These are phyloP conservation scores for Craterostigma plantagineum DNA, from an alignment of 257 asterid genomes.

Conservation along the genomic window DNA sequence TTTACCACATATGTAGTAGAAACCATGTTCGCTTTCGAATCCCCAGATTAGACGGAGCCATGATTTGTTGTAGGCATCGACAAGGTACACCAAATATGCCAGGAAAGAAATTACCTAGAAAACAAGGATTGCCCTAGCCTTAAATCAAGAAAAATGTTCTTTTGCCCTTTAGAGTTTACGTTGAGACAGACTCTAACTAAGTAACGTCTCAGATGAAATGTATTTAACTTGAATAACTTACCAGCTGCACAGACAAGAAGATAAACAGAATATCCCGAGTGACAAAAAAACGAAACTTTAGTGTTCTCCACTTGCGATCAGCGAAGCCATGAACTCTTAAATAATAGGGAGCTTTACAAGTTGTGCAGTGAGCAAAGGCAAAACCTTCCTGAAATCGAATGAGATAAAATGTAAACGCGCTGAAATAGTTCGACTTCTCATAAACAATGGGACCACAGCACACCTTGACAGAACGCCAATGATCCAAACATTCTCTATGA, in stretches of 20 bases:
- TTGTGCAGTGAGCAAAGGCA: slow-evolving; percentile 65
- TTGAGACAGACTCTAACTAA: not conserved
- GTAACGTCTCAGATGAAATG: not conserved
- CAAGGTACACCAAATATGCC: slow-evolving; percentile 52
- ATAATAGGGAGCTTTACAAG: slow-evolving; percentile 63
- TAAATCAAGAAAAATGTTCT: not conserved
- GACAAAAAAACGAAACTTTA: slow-evolving; percentile 62
- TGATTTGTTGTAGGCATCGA: slow-evolving; percentile 46
- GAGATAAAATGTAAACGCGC: not conserved
- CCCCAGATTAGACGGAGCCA: slow-evolving; percentile 80
- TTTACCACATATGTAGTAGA: slow-evolving; percentile 87
- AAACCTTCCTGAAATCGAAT: slow-evolving; percentile 42
- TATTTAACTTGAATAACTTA: slow-evolving; percentile 13
- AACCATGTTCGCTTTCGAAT: slow-evolving; percentile 57
- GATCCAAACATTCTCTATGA: slow-evolving; percentile 68
- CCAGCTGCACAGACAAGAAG: slow-evolving; percentile 53
- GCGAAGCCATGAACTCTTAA: slow-evolving; percentile 48
- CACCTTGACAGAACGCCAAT: slow-evolving; percentile 72
- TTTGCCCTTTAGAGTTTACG: too few species aligned
- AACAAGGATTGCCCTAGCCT: not conserved
- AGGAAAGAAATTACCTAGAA: slow-evolving; percentile 56
- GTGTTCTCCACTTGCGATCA: slow-evolving; percentile 54
- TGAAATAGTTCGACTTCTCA: not conserved
- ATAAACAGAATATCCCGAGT: slow-evolving; percentile 61
- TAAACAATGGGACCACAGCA: not conserved